A percentile compares a stretch with the other conserved stretches of the same genome.
phyloP scores from a whole-genome alignment of 2,329 filamentous ascomycete species.

The Fusarium pseudoanthophilum region DNA sequence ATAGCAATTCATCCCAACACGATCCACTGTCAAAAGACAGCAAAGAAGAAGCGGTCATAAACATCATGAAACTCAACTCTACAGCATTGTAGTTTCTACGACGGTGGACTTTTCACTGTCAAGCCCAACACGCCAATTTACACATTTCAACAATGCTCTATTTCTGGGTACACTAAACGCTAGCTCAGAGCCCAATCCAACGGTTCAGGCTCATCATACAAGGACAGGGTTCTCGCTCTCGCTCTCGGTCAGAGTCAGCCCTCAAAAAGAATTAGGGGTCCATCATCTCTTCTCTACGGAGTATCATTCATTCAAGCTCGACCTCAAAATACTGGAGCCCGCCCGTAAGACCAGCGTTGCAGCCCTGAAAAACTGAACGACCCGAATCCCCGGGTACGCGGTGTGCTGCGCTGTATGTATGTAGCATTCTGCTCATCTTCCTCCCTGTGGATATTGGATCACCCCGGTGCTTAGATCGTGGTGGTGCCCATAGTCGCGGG shows the following conservation, averaged over 20 bases:
- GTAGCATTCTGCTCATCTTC: constrained; percentile 2
- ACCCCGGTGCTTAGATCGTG: constrained; percentile 25
- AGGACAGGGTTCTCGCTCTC: constrained; percentile 29
- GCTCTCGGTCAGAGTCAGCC: constrained; percentile 20
- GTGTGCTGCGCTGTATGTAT: constrained; percentile 9
- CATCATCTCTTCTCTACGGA: constrained; percentile 5
- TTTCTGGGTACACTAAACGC: constrained; percentile 18
- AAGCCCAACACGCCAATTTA: background rate
- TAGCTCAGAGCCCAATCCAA: constrained; percentile 37
- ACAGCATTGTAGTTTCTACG: background rate
- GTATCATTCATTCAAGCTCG: background rate
- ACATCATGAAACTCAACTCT: background rate
- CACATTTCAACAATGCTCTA: constrained; percentile 9
- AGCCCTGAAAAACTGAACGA: constrained; percentile 17
- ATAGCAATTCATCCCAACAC: constrained; percentile 13
- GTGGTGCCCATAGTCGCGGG: constrained; percentile 7
- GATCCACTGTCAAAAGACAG: constrained; percentile 12
- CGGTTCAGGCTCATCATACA: constrained; percentile 42
- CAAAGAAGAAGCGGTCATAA: constrained; percentile 8
- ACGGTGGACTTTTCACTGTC: background rate
- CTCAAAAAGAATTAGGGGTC: constrained; percentile 22
- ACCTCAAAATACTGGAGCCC: constrained; percentile 12
- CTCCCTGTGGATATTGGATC: constrained; percentile 9
- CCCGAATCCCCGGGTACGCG: constrained; percentile 38
- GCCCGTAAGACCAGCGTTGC: constrained; percentile 28